Evolutionary conservation across 768 basidiomycete genomes (phyloP).

Genomic region (Boletus reticulatus): DNA sequence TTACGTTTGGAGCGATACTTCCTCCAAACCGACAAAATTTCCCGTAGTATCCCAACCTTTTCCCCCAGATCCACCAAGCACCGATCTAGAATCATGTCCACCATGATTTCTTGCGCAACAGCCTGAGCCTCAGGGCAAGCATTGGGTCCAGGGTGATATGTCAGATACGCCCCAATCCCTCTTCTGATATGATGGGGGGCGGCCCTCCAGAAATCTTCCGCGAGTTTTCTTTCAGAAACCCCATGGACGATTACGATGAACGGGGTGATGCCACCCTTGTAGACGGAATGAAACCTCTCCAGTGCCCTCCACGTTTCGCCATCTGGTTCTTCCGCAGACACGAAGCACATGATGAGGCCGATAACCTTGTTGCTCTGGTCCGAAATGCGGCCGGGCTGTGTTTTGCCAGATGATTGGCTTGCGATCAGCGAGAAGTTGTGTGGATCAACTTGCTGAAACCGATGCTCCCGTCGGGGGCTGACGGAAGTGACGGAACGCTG

Average conservation of each 20-base stretch:
- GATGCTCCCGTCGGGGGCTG: constrained; percentile 1
- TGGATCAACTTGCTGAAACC: constrained; percentile 16
- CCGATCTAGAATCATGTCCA: constrained; percentile 9
- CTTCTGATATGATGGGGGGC: constrained; percentile 9
- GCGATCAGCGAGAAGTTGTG: neutral
- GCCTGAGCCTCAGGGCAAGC: constrained; percentile 5
- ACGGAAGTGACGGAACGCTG: neutral
- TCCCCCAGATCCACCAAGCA: constrained; percentile 17
- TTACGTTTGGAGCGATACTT: constrained; percentile 17
- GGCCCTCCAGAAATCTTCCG: constrained; percentile 10
- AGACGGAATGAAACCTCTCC: constrained; percentile 11
- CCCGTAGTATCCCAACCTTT: constrained; percentile 12
- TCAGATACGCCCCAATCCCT: constrained; percentile 6
- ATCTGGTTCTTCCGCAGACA: constrained; percentile 2
- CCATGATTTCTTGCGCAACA: constrained; percentile 10
- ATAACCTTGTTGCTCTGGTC: constrained; percentile 1
- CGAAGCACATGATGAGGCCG: constrained; percentile 16
- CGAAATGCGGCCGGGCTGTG: neutral
- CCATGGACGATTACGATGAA: constrained; percentile 17
- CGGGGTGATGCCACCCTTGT: constrained; percentile 14
- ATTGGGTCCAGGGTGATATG: constrained; percentile 11
- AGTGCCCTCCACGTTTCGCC: constrained; percentile 13
- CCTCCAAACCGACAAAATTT: constrained; percentile 18
- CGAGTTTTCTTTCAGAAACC: constrained; percentile 3
- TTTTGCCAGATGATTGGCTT: neutral